phyloP scores from a whole-genome alignment of 2,329 filamentous ascomycete genomes.

The Fusarium beomiforme region DNA sequence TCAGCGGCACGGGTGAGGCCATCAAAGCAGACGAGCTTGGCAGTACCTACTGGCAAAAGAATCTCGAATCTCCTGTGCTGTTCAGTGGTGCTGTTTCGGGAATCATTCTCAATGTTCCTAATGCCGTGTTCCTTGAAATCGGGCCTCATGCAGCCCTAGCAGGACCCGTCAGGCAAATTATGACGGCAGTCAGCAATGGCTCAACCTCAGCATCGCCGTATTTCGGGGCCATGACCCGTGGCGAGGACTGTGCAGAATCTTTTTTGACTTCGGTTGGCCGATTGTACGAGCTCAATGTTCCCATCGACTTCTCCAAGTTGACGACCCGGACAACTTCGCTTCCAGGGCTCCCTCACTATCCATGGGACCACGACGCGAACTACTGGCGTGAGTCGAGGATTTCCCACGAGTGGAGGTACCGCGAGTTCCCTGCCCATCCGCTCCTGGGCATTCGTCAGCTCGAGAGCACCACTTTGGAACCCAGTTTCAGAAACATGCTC shows the following conservation, averaged over 20 bases:
- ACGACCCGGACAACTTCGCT: conserved; percentile 1
- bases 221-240: conserved; percentile 20
- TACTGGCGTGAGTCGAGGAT: conserved; percentile 48
- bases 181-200: not conserved
- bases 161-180: conserved; percentile 41
- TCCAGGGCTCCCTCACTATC: conserved; percentile 49
- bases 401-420: conserved; percentile 45
- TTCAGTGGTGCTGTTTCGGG: conserved; percentile 32
- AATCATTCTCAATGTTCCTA: not conserved
- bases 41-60: conserved; percentile 44
- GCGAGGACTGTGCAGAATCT: conserved; percentile 13
- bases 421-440: conserved; percentile 50
- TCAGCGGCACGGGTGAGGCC: conserved; percentile 38
- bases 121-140: conserved; percentile 39
- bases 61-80: conserved; percentile 45
- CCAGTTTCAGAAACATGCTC: conserved; percentile 38
- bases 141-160: conserved; percentile 42
- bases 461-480: conserved; percentile 25
- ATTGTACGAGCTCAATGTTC: conserved; percentile 21
- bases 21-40: conserved; percentile 2
- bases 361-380: conserved; percentile 50
- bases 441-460: conserved; percentile 40
- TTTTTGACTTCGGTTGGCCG: conserved; percentile 42
- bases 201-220: conserved; percentile 11
- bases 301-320: conserved; percentile 19